Base-by-base conservation (phyloP, 2,329 filamentous ascomycete species). In the Sporothrix variecibatus region DNA sequence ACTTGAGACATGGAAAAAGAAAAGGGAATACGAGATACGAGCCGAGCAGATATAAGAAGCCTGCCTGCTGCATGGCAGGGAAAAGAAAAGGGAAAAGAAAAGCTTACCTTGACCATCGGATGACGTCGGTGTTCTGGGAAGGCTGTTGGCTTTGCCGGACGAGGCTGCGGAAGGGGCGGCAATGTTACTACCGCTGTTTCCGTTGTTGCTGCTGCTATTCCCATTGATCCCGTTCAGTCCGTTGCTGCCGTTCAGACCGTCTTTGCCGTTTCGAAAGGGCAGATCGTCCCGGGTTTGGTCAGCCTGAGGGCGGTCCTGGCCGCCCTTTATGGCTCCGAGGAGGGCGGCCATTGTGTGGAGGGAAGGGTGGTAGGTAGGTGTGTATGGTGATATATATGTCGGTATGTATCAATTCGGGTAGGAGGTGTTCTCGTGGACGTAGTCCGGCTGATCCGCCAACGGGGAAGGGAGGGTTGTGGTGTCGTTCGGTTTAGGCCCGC, bases 241-340 rank as follows among this genome's bases (percentile, higher is more conserved):
- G 43, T 40, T 53, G 62, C 38, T 67, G 34, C n/a, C 23, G 60
- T 28, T 43, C 40, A 43, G 40, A 2, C 5, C 40, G 40, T 43
- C 40, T 43, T 43, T 65, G 34, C 46, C 49, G 58, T 20, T 67
- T 2, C 62, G 62, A 46, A 67, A 43, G 7, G 43, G 49, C 46
- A 28, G 38, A 12, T 58, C 49, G 69, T 26, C 60, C 28, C 68
- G 53, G 69, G 68, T 49, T 49, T 49, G 43, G 43, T 49, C 43
- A 49, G 43, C 72, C 28, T 68, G 49, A 43, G 64, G 53, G 56
- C 67, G 75, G 40, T 73, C 73, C 40, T 75, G 76, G 69, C 75
- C 74, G 72, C 72, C 72, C 71, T 74, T 76, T 75, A 75, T 72
- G 72, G 75, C 74, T 67, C 71, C 60, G 58, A 75, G 73, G 43